Evolutionary conservation across 805 yeast genomes (phyloP).

Genomic region (Saccharomycopsis fermentans): DNA sequence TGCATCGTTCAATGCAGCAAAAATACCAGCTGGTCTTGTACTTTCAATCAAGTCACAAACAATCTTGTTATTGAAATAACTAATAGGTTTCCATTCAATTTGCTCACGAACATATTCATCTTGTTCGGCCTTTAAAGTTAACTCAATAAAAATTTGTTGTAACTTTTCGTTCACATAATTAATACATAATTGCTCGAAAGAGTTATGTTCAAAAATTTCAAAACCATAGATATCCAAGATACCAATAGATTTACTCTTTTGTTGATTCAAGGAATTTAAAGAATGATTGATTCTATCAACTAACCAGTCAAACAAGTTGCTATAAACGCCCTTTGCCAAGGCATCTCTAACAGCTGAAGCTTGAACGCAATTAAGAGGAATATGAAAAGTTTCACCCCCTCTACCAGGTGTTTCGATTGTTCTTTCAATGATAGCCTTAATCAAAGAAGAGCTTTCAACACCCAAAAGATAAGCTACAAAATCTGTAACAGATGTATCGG

Average conservation of each 20-base stretch:
- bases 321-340: slow-evolving; percentile 87
- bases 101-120: slow-evolving; percentile 94
- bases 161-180: slow-evolving; percentile 92
- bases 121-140: slow-evolving; percentile 93
- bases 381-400: slow-evolving; percentile 89
- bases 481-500: slow-evolving; percentile 85
- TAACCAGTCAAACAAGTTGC: slow-evolving; percentile 91
- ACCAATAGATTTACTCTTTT: slow-evolving; percentile 65
- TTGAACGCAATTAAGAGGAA: slow-evolving; percentile 83
- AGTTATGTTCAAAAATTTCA: slow-evolving; percentile 90
- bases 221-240: slow-evolving; percentile 93
- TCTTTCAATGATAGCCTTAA: slow-evolving; percentile 64
- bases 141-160: slow-evolving; percentile 92
- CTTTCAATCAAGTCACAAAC: slow-evolving; percentile 96
- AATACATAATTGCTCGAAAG: slow-evolving; percentile 92
- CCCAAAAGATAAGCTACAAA: slow-evolving; percentile 88
- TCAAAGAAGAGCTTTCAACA: slow-evolving; percentile 58
- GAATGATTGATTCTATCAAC: slow-evolving; percentile 84
- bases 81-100: slow-evolving; percentile 95
- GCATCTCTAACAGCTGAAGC: slow-evolving; percentile 95
- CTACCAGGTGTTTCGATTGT: slow-evolving; percentile 80
- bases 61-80: slow-evolving; percentile 89
- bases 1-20: slow-evolving; percentile 94
- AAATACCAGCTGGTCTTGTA: slow-evolving; percentile 89
- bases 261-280: slow-evolving; percentile 42